phyloP scores from a whole-genome alignment of 345 rosid genomes.

The Anacardium occidentale region DNA sequence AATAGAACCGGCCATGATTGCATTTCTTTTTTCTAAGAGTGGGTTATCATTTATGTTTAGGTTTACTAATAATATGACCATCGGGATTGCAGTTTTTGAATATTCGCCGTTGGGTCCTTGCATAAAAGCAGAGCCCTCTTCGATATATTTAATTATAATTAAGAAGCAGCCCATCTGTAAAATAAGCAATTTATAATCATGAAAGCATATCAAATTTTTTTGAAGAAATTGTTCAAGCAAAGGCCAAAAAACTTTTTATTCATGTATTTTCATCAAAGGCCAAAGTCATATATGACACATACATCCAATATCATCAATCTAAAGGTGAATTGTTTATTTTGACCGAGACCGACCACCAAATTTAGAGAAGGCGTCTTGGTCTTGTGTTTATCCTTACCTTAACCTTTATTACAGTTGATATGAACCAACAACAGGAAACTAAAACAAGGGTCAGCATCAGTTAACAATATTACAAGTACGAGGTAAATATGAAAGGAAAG shows the following conservation, averaged over 20 bases:
- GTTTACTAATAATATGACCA: background rate
- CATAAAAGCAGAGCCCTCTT: background rate
- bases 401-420: slow-evolving; percentile 34
- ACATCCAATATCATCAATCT: background rate
- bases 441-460: slow-evolving; percentile 6
- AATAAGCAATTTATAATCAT: background rate
- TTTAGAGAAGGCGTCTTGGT: slow-evolving; percentile 6
- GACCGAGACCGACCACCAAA: slow-evolving; percentile 11
- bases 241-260: background rate
- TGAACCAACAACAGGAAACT: slow-evolving; percentile 17
- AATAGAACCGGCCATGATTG: slow-evolving; percentile 30
- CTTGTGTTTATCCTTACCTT: slow-evolving; percentile 1
- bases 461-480: background rate
- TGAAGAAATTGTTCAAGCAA: background rate
- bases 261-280: background rate
- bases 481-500: background rate
- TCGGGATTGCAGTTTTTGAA: slow-evolving; percentile 14
- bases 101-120: background rate
- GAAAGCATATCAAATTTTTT: background rate
- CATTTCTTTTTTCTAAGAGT: slow-evolving; percentile 17
- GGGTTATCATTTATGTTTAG: background rate
- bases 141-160: background rate
- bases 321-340: slow-evolving; percentile 24
- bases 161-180: background rate
- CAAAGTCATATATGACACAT: slow-evolving; percentile 22